These are phyloP conservation scores for Sclerospora graminicola DNA, from an alignment of 352 stramenopile species.

Conservation along the genomic window DNA sequence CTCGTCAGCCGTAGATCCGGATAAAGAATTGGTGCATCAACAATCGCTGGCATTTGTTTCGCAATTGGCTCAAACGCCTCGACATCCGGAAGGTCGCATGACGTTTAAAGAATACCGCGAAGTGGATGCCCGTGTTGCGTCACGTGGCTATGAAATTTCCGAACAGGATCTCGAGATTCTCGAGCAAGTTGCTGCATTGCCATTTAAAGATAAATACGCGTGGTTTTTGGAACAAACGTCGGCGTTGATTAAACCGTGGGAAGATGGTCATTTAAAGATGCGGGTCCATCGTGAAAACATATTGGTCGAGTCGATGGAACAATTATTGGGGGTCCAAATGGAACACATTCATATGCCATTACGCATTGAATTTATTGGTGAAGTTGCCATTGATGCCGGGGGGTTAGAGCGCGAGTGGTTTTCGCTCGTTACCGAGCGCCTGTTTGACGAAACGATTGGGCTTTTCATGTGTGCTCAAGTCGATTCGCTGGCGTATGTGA, in stretches of 20 bases:
- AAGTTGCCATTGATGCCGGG: conserved; percentile 86
- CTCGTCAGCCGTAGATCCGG: conserved; percentile 7
- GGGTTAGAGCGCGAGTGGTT: conserved; percentile 87
- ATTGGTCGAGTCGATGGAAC: conserved; percentile 78
- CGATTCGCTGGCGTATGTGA: conserved; percentile 69
- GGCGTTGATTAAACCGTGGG: conserved; percentile 77
- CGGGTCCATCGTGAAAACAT: conserved; percentile 76
- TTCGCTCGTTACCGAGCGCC: conserved; percentile 64
- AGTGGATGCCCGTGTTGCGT: conserved; percentile 76
- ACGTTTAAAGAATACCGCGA: conserved; percentile 85
- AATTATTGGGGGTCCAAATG: conserved; percentile 74
- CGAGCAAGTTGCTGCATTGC: conserved; percentile 71
- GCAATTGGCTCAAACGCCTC: conserved; percentile 69
- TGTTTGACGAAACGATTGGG: conserved; percentile 83
- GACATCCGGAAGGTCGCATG: conserved; percentile 75
- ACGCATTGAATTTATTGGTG: conserved; percentile 82
- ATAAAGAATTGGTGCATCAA: conserved; percentile 70
- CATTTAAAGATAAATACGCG: conserved; percentile 84
- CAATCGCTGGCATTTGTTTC: conserved; percentile 81
- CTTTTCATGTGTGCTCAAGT: conserved; percentile 83
- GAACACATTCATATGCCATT: conserved; percentile 83
- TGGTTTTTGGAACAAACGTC: conserved; percentile 82
- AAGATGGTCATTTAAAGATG: conserved; percentile 81
- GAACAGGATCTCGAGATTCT: conserved; percentile 82
- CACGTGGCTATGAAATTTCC: conserved; percentile 80